Percentiles rank a stretch among this genome's conserved stretches.
These are phyloP conservation scores for Plicaturopsis crispa DNA, from an alignment of 768 basidiomycete species.

Conservation along the genomic window DNA sequence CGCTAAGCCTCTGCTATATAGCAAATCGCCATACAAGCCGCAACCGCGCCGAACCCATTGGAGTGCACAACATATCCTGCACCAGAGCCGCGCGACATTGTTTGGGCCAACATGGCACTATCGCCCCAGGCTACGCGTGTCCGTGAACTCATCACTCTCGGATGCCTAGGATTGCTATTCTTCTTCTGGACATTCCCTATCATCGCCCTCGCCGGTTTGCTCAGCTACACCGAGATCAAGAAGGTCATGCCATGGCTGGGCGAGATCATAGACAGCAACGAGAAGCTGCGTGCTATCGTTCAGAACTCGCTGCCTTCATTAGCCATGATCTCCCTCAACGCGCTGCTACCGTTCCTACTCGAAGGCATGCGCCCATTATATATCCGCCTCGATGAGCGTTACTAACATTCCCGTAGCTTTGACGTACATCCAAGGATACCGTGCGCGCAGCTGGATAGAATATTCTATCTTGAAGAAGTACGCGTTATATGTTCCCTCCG, in stretches of 20 bases:
- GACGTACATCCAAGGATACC: constrained; percentile 87
- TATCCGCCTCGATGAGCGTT: background rate
- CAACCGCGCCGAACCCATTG: constrained; percentile 62
- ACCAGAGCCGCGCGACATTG: constrained; percentile 91
- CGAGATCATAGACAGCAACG: constrained; percentile 73
- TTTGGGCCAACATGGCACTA: constrained; percentile 86
- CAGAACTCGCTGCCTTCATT: constrained; percentile 92
- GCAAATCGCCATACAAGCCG: constrained; percentile 87
- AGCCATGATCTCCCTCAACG: constrained; percentile 87
- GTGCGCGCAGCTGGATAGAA: constrained; percentile 88
- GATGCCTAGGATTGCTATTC: constrained; percentile 63
- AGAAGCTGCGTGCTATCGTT: constrained; percentile 76
- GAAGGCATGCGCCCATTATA: constrained; percentile 48
- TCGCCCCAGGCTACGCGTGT: constrained; percentile 48
- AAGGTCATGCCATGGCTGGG: constrained; percentile 86
- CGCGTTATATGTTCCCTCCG: constrained; percentile 13
- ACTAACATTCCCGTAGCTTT: constrained; percentile 32
- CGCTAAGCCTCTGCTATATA: constrained; percentile 17
- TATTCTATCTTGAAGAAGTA: constrained; percentile 90
- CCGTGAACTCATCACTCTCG: constrained; percentile 67
- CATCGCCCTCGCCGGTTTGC: constrained; percentile 73
- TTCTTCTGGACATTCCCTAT: constrained; percentile 94
- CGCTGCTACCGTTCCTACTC: constrained; percentile 77
- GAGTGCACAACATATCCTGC: constrained; percentile 67
- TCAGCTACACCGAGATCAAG: constrained; percentile 93